Conservation (phyloP, 805 yeast genomes). For the Wickerhamomyces rabaulensis region DNA sequence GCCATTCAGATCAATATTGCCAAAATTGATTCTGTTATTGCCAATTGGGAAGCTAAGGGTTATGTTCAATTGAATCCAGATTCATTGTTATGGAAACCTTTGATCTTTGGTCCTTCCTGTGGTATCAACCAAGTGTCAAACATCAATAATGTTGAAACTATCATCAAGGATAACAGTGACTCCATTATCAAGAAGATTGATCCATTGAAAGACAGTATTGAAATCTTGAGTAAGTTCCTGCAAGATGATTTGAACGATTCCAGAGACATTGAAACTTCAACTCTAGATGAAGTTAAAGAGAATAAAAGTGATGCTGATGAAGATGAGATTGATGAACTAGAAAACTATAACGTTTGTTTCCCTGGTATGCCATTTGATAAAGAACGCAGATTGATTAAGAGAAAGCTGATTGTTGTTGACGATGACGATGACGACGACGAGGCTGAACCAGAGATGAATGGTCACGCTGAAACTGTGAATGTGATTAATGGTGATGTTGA, state of each 20-base stretch:
- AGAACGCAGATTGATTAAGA: conserved; percentile 11
- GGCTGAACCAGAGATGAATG: conserved; percentile 3
- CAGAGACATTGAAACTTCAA: conserved; percentile 52
- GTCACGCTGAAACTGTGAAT: background rate
- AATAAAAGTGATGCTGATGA: conserved; percentile 15
- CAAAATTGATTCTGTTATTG: conserved; percentile 36
- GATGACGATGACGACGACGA: conserved; percentile 21
- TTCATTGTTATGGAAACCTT: conserved; percentile 71
- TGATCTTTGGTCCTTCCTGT: conserved; percentile 80
- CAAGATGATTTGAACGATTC: conserved; percentile 67
- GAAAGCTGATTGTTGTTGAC: conserved; percentile 21
- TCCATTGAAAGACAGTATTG: conserved; percentile 40
- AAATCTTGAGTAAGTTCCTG: conserved; percentile 53
- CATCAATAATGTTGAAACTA: conserved; percentile 28
- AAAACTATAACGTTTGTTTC: conserved; percentile 27
- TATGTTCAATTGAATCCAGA: conserved; percentile 48
- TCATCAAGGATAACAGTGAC: conserved; percentile 7
- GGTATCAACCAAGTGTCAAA: conserved; percentile 55
- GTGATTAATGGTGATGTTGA: conserved; percentile 5
- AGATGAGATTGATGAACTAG: conserved; percentile 10
- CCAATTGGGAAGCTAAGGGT: conserved; percentile 48
- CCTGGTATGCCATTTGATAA: conserved; percentile 31
- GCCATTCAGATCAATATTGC: conserved; percentile 47
- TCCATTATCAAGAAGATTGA: conserved; percentile 19
- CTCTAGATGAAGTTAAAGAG: conserved; percentile 40